Base-by-base conservation (phyloP, 345 rosid species). In the Reutealis trisperma region DNA sequence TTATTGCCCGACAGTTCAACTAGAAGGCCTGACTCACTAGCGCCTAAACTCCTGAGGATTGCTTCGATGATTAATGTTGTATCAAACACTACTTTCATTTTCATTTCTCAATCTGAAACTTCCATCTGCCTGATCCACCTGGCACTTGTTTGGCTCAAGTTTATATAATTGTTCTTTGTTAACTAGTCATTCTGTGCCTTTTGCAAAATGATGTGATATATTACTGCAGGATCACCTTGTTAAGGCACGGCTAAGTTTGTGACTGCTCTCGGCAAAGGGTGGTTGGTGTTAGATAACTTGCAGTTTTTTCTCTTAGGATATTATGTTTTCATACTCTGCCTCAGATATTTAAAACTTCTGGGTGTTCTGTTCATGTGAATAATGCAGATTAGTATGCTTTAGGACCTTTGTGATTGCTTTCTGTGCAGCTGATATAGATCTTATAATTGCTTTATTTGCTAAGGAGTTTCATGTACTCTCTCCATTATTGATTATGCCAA, bases 401-500 rank as follows among this genome's bases (percentile, higher is more conserved):
- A 10, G 51, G 34, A 55, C 37, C 24, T 15, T 14, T 41, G 8
- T 32, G 32, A 58, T 54, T 64, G 62, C 75, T 51, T 62, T 25
- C 4, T 74, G 11, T 73, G 42, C 6, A 25, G 41, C n/a, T 65
- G 41, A 51, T 64, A 54, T 30, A 24, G 67, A 34, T 49, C 1
- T 32, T 65, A 6, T 66, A 9, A 47, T 30, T 52, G 34, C n/a
- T 60, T 64, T 30, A 16, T 27, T 58, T 66, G 54, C 52, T 42
- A 47, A 18, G 15, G 47, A 25, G n/a, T 30, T 70, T 30, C 15
- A 2, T 49, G 27, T 27, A 15, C 10, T 78, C 34, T 71, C 63
- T 72, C 77, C 75, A 41, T 69, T 84, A 74, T 77, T 84, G 51
- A 75, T 71, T 76, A 55, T 82, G 65, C 73, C 62, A 42, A 25